phyloP scores from a whole-genome alignment of 768 basidiomycete species.

The Tephrocybe sp. region DNA sequence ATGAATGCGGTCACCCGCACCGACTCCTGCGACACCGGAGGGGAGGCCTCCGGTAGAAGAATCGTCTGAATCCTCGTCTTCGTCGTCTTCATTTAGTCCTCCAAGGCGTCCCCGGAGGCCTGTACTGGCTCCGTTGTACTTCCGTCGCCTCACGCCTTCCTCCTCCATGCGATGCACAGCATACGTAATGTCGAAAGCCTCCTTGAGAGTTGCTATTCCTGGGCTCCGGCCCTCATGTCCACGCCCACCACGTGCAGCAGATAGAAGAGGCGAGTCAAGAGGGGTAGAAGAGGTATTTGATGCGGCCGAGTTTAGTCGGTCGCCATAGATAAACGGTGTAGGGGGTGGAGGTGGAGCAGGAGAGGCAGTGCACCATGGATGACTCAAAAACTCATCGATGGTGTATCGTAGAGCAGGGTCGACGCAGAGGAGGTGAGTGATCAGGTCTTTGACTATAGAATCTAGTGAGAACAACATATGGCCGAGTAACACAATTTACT shows the following conservation, averaged over 20 bases:
- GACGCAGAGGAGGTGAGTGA: constrained; percentile 91
- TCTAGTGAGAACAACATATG: not conserved
- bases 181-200: constrained; percentile 98
- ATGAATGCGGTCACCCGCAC: constrained; percentile 19
- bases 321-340: constrained; percentile 55
- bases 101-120: constrained; percentile 77
- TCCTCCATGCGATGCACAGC: constrained; percentile 99
- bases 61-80: constrained; percentile 51
- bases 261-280: constrained; percentile 90
- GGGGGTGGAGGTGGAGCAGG: constrained; percentile 64
- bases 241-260: constrained; percentile 72
- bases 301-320: constrained; percentile 32
- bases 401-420: constrained; percentile 95
- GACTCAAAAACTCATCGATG: constrained; percentile 95
- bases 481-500: constrained; percentile 17
- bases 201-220: constrained; percentile 89
- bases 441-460: constrained; percentile 86
- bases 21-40: constrained; percentile 12
- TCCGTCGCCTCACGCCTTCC: constrained; percentile 86
- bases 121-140: constrained; percentile 75
- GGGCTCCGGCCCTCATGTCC: constrained; percentile 81
- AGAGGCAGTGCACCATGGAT: constrained; percentile 89
- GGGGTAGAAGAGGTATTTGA: constrained; percentile 35
- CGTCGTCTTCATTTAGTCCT: constrained; percentile 94
- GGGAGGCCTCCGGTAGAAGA: constrained; percentile 19